These are phyloP conservation scores for Fusarium sp. DNA, from an alignment of 2,329 filamentous ascomycete species.

Conservation along the genomic window DNA sequence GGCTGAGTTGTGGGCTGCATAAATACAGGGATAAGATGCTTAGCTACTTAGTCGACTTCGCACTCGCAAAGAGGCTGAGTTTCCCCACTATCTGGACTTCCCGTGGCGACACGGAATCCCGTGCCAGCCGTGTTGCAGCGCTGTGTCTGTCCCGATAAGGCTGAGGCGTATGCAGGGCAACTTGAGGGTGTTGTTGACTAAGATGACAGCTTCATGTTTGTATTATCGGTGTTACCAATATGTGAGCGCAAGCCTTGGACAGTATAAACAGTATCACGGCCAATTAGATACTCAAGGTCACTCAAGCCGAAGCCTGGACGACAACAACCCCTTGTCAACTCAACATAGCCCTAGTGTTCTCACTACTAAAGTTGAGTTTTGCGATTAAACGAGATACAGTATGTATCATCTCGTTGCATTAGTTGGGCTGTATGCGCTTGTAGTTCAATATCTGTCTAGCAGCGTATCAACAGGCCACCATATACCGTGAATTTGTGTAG, in stretches of 20 bases:
- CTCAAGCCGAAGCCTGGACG: too few species aligned
- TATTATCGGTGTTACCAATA: neutral
- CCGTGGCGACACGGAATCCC: neutral
- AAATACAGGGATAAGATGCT: neutral
- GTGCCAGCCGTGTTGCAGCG: neutral
- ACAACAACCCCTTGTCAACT: too few species aligned
- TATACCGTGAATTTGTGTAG: neutral
- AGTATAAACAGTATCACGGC: too few species aligned
- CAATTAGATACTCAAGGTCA: fast-evolving
- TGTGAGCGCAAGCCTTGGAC: neutral
- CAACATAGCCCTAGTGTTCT: too few species aligned
- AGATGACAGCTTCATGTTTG: neutral
- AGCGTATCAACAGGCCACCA: neutral
- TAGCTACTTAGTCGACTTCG: neutral
- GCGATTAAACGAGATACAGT: neutral
- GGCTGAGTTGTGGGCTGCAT: neutral
- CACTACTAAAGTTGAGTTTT: neutral
- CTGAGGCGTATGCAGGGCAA: neutral
- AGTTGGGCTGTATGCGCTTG: neutral
- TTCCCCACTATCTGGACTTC: neutral
- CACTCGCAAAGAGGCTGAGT: neutral
- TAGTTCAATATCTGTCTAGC: neutral
- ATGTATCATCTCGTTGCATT: neutral
- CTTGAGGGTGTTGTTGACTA: neutral
- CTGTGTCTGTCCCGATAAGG: neutral